phyloP scores from a whole-genome alignment of 495 filamentous ascomycete genomes.

The Echria macrotheca region DNA sequence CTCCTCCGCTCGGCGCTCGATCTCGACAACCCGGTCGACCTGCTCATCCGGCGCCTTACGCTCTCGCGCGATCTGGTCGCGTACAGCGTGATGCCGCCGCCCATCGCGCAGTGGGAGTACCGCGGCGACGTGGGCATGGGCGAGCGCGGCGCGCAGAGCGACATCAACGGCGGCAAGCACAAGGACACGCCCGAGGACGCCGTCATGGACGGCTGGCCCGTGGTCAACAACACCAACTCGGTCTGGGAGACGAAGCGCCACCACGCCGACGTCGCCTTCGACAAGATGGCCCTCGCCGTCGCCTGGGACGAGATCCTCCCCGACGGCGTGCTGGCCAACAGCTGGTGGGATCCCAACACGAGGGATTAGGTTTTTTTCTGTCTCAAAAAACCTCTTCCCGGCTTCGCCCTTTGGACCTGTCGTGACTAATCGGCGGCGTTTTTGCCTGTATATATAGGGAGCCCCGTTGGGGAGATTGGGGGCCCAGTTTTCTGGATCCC shows the following conservation, averaged over 20 bases:
- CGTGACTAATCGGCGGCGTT: no score
- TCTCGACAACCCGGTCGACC: conserved; percentile 17
- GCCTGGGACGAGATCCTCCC: conserved; percentile 16
- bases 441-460: no score
- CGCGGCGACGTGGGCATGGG: conserved; percentile 13
- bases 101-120: conserved; percentile 22
- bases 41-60: conserved; percentile 10
- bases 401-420: no score
- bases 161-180: conserved; percentile 21
- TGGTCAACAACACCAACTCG: conserved; percentile 3
- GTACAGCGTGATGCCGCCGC: conserved; percentile 15
- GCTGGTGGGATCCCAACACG: conserved; percentile 9
- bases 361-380: conserved; percentile 4
- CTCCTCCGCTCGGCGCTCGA: conserved; percentile 14
- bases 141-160: conserved; percentile 15
- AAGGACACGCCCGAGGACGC: conserved; percentile 12
- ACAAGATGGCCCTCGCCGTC: conserved; percentile 15
- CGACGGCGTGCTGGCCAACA: conserved; percentile 5
- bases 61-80: conserved; percentile 12
- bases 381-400: no score
- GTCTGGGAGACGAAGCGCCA: conserved; percentile 17
- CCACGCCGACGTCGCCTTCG: conserved; percentile 16
- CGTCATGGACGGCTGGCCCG: conserved; percentile 15
- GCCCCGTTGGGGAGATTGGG: no score
- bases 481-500: no score